A percentile compares a stretch with the other conserved stretches of the same genome.
phyloP scores from a whole-genome alignment of 1,284 basidiomycete genomes.

The Lentinus polychrous region DNA sequence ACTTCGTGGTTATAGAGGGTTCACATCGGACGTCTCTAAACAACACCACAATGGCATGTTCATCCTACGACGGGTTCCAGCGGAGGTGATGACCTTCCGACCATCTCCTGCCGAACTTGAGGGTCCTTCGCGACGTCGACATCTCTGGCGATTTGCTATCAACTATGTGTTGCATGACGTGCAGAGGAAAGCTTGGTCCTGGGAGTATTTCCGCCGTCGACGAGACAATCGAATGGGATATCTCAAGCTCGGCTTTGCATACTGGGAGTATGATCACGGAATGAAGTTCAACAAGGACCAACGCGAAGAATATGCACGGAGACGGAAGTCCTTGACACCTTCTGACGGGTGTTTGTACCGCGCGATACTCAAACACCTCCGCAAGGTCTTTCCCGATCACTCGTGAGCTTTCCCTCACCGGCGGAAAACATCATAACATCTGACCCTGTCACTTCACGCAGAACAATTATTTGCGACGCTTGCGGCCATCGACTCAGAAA shows the following conservation, averaged over 20 bases:
- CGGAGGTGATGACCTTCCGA: conserved; percentile 3
- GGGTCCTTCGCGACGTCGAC: background rate
- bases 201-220: conserved; percentile 10
- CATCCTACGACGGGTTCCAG: background rate
- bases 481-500: background rate
- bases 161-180: conserved; percentile 1
- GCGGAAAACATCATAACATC: background rate
- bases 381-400: background rate
- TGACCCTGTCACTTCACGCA: background rate
- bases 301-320: background rate
- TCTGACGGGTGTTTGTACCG: conserved; percentile 1
- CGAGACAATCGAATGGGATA: conserved; percentile 7
- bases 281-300: background rate
- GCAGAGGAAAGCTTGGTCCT: conserved; percentile 7
- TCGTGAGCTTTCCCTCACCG: background rate
- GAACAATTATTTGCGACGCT: background rate
- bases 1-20: conserved; percentile 1
- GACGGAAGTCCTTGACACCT: background rate
- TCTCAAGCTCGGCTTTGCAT: conserved; percentile 1
- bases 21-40: background rate
- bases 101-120: conserved; percentile 4
- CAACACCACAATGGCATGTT: background rate
- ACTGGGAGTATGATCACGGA: background rate
- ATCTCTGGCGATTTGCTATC: conserved; percentile 11
- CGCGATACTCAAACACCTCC: background rate